Conservation (phyloP, 192 early-diverging fungal genomes). For the Backusella psychrophila region DNA sequence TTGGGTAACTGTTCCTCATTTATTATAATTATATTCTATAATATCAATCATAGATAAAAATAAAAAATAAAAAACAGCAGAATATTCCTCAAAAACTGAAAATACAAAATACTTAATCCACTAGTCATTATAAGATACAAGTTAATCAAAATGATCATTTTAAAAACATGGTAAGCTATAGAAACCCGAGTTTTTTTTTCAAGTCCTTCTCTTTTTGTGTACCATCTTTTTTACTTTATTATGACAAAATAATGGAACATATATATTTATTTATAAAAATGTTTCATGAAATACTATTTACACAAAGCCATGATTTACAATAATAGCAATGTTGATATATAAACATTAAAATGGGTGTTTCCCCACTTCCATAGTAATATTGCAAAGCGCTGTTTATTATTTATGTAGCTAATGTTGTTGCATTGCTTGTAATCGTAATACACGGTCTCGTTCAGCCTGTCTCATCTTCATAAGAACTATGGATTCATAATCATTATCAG, state of each 20-base stretch:
- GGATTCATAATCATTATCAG: constrained; percentile 43
- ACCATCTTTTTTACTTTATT: neutral
- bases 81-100: too few relatives aligned
- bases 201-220: neutral
- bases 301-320: neutral
- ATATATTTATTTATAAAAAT: neutral
- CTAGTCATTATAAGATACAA: too few relatives aligned
- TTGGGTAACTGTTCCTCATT: too few relatives aligned
- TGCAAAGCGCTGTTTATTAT: neutral
- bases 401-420: neutral
- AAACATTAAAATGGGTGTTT: neutral
- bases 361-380: neutral
- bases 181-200: neutral
- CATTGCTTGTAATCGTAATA: neutral
- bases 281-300: neutral
- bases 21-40: too few relatives aligned
- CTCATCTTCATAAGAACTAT: constrained; percentile 45
- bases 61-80: too few relatives aligned
- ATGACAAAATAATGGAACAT: neutral
- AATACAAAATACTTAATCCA: too few relatives aligned
- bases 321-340: neutral
- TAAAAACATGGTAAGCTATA: too few relatives aligned
- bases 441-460: constrained; percentile 40
- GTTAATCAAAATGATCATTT: too few relatives aligned
- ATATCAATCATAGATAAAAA: too few relatives aligned